These are phyloP conservation scores for Capsicum pubescens DNA, from an alignment of 257 asterid genomes.

Conservation along the genomic window DNA sequence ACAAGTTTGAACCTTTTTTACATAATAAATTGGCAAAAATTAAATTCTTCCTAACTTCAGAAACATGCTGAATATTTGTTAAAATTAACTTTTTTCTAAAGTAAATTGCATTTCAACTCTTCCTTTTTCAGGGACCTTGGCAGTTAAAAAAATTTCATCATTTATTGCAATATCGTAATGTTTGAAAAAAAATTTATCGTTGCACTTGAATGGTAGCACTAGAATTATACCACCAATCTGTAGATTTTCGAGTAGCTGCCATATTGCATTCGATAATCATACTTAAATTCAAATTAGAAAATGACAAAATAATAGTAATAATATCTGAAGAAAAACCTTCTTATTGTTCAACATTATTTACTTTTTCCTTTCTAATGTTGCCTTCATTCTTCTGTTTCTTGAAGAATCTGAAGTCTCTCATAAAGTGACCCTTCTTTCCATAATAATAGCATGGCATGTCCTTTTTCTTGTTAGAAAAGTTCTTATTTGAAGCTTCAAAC, in stretches of 20 bases:
- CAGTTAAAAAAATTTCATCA: neutral
- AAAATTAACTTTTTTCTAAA: neutral
- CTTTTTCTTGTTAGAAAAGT: neutral
- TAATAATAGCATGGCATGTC: neutral
- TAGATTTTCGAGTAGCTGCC: too few relatives aligned
- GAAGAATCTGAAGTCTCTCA: neutral
- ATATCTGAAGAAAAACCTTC: neutral
- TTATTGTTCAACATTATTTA: neutral
- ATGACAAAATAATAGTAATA: neutral
- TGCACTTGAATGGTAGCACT: neutral
- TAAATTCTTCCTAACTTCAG: too few relatives aligned
- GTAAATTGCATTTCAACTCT: too few relatives aligned
- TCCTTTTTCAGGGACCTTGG: too few relatives aligned
- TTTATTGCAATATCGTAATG: neutral
- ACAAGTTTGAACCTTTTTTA: neutral
- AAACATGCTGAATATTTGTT: too few relatives aligned
- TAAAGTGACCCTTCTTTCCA: neutral
- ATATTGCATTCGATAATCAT: neutral
- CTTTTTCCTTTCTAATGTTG: too few relatives aligned
- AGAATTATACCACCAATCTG: constrained; percentile 1
- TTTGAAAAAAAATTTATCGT: neutral
- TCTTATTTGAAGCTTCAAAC: neutral
- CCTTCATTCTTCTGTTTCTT: neutral
- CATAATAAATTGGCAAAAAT: neutral
- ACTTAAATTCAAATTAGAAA: neutral